Conservation (phyloP, 345 rosid species). For the Populus deltoides region DNA sequence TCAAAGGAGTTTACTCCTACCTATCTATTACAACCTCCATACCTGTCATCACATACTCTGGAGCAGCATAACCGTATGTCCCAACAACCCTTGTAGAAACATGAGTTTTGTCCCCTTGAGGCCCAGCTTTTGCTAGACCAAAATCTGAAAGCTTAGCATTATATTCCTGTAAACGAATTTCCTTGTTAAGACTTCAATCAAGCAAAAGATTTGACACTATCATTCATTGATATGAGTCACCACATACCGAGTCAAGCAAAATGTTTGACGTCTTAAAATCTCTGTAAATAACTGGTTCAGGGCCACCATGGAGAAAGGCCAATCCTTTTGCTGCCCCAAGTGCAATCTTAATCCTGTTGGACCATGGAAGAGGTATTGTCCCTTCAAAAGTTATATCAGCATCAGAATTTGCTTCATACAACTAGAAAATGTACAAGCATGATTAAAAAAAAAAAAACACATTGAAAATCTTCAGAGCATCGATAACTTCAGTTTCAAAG, state of each 20-base stretch:
- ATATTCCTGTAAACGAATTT: constrained; percentile 20
- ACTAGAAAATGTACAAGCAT: constrained; percentile 2
- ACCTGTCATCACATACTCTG: constrained; percentile 39
- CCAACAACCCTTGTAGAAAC: constrained; percentile 38
- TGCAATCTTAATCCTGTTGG: constrained; percentile 33
- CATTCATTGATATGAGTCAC: neutral
- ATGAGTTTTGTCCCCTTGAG: constrained; percentile 39
- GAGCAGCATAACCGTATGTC: constrained; percentile 37
- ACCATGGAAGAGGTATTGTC: constrained; percentile 47
- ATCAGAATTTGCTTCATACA: constrained; percentile 14
- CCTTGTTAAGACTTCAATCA: neutral
- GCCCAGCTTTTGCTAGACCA: constrained; percentile 37
- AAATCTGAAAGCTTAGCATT: constrained; percentile 37
- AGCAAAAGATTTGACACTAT: neutral
- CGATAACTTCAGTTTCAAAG: constrained; percentile 19
- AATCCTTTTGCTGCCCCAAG: constrained; percentile 39
- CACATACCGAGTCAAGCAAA: constrained; percentile 31
- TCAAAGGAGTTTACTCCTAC: neutral
- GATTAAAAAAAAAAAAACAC: neutral
- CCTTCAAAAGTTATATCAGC: constrained; percentile 37
- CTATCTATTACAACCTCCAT: neutral
- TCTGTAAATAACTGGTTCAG: constrained; percentile 32
- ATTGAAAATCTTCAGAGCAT: neutral
- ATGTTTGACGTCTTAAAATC: constrained; percentile 37
- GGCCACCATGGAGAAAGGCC: constrained; percentile 35